Evolutionary conservation across 805 yeast species (phyloP).

Genomic region (Kazachstania martiniae): DNA sequence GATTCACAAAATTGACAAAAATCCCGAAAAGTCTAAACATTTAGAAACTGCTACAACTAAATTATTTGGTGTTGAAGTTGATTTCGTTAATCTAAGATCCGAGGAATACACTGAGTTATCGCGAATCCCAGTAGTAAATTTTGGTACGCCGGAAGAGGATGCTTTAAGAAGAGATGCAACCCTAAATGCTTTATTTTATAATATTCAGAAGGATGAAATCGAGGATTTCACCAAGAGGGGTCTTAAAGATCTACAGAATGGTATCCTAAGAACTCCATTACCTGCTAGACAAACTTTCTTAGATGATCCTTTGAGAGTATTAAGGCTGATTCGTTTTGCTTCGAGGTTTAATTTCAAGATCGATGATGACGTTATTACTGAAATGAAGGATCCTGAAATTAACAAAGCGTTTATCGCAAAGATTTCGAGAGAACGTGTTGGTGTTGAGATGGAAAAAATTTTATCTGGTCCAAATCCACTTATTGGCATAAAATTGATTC

Average conservation of each 20-base stretch:
- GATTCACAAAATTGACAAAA: constrained; percentile 75
- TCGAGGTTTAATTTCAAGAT: constrained; percentile 61
- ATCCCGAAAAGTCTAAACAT: constrained; percentile 94
- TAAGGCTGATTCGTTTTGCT: constrained; percentile 80
- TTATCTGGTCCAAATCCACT: constrained; percentile 52
- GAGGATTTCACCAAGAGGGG: constrained; percentile 85
- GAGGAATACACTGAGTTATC: constrained; percentile 79
- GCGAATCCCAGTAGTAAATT: constrained; percentile 72
- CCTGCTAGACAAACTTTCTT: constrained; percentile 74
- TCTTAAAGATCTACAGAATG: constrained; percentile 53
- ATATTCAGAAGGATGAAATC: constrained; percentile 51
- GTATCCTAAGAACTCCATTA: constrained; percentile 79
- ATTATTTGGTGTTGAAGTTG: constrained; percentile 74
- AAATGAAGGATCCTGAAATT: constrained; percentile 55
- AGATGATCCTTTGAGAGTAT: constrained; percentile 89
- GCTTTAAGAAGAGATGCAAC: constrained; percentile 94
- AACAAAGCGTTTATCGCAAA: constrained; percentile 52
- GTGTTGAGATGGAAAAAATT: constrained; percentile 72
- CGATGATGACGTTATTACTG: constrained; percentile 43
- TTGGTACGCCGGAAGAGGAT: constrained; percentile 88
- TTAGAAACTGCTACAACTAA: constrained; percentile 93
- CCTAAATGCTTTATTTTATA: constrained; percentile 82
- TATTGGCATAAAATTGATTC: constrained; percentile 52
- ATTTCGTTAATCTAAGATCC: constrained; percentile 82
- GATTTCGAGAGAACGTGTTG: constrained; percentile 84